Percentiles rank a stretch among this genome's conserved stretches.
These are phyloP conservation scores for Leucaena leucocephala DNA, from an alignment of 306 rosid genomes.

Conservation along the genomic window DNA sequence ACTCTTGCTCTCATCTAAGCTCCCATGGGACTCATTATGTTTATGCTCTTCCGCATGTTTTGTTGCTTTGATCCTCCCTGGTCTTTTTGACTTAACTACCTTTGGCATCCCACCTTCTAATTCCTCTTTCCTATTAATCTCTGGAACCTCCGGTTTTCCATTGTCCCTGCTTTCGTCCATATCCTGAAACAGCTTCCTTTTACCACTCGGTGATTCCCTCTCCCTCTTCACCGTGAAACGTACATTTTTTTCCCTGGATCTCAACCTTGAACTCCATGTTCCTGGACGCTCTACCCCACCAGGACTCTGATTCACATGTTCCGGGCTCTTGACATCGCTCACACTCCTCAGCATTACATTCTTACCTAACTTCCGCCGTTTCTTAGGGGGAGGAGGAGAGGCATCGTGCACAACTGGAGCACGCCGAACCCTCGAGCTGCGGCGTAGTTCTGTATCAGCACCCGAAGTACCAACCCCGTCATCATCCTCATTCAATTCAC, in stretches of 20 bases:
- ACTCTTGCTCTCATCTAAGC: slow-evolving; percentile 42
- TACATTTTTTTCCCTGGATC: slow-evolving; percentile 54
- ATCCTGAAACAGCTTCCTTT: slow-evolving; percentile 66
- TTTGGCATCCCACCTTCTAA: slow-evolving; percentile 50
- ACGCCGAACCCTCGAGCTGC: slow-evolving; percentile 82
- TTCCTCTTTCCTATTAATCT: slow-evolving; percentile 48
- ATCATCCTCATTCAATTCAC: slow-evolving; percentile 52
- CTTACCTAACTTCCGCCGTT: slow-evolving; percentile 51
- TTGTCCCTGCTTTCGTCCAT: slow-evolving; percentile 36
- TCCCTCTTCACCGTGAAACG: slow-evolving; percentile 47
- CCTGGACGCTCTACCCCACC: slow-evolving; percentile 35
- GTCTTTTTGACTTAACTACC: slow-evolving; percentile 62
- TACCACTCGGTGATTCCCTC: slow-evolving; percentile 44
- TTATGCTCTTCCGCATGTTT: slow-evolving; percentile 43
- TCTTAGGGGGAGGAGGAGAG: slow-evolving; percentile 73
- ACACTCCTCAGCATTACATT: slow-evolving; percentile 39
- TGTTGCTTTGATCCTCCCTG: slow-evolving; percentile 56
- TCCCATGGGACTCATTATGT: slow-evolving; percentile 38
- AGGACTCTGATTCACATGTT: slow-evolving; percentile 31
- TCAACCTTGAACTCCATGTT: slow-evolving; percentile 70
- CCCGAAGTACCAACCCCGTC: slow-evolving; percentile 36
- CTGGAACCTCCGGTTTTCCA: slow-evolving; percentile 33
- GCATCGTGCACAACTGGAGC: slow-evolving; percentile 81
- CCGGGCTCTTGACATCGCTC: slow-evolving; percentile 39
- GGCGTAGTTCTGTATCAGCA: slow-evolving; percentile 56